Base-by-base conservation (phyloP, 2,329 filamentous ascomycete species). In the Septoria petroselini region DNA sequence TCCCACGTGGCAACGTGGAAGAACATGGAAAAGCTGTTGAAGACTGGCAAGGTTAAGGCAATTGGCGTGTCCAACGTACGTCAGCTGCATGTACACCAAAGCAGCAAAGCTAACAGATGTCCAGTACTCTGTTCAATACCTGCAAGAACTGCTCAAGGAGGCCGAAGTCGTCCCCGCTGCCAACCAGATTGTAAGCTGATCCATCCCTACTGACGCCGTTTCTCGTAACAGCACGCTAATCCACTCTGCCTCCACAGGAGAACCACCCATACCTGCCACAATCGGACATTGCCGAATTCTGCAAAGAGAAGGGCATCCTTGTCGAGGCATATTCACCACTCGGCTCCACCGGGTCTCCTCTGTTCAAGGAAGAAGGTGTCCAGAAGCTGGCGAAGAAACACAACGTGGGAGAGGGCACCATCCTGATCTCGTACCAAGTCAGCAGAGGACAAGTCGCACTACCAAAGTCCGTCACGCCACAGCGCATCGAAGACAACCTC, bases 1-100 rank as follows among this genome's bases (percentile, higher is more conserved):
- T 82, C 82, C 60, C 86, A 91, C 68, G 73, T 86, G 57, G 77
- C 87, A 52, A 88, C 86, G 41, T 94, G 86, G 86, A 84, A 84
- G 72, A 79, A 78, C 67, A 83, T 89, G 78, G 86, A 89, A 74
- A 77, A 76, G 55, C 72, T 88, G 30, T 62, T 70, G 50, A 64
- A 71, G 67, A 71, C 71, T 18, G 69, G 72, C 47, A 76, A 75
- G 58, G 67, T 69, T 43, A 75, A 74, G 64, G 73, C 73, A 17
- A 76, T 76, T 52, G 74, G 74, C 41, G 73, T 76, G 2, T 72
- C 73, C 29, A 76, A 77, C 62, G 43, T 46, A 31, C 17, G 43
- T 17, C 19, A 9, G 25, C 14, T 17, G n/a, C 25, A 12, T 17
- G 14, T 25, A 25, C 34, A 17, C 4, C 2, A 11, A 6, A n/a